Base-by-base conservation (phyloP, 306 rosid genomes). In the Biancaea sappan region DNA sequence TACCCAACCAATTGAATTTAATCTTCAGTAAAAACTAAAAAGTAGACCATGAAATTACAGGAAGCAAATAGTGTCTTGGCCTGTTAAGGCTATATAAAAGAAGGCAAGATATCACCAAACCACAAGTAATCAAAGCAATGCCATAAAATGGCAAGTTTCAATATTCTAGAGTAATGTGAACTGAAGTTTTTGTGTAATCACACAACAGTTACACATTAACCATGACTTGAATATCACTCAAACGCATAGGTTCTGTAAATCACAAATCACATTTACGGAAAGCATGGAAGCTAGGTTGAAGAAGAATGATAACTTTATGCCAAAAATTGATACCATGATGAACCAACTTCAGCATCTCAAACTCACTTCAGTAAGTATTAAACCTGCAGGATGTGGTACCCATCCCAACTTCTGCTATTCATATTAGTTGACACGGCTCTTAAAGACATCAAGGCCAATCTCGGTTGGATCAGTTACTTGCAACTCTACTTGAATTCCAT, bases 401-500 rank as follows among this genome's bases (percentile, higher is more conserved):
- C 54, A 29, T 14, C 67, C 65, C 74, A 44, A 74, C 63, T 41
- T 53, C 69, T 58, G 47, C 7, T 6, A 3, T 61, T 63, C 51
- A 25, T 38, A 13, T 75, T 62, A 81, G 74, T 29, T 65, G 68
- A 57, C 90, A 66, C 88, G 88, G 81, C 90, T 78, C 60, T 70
- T 81, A 37, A 86, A 80, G 76, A 86, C 88, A 76, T 83, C 90
- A 21, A 86, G 73, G n/a, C 71, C 81, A 73, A 86, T 86, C 80
- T 86, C 90, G 41, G 86, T 78, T 12, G 88, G 82, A 68, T 86
- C 90, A 8, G 88, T 86, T 47, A 86, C 88, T 79, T 86, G 88
- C 76, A 83, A 77, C 74, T 81, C 90, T 3, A 86, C 35, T 77
- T 86, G 88, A 73, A 86, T 83, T 4, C 90, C 90, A 78, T 86